Percentiles rank a stretch among this genome's conserved stretches.
These are phyloP conservation scores for Ceratobasidium sp. DNA, from an alignment of 1,284 basidiomycete species.

Conservation along the genomic window DNA sequence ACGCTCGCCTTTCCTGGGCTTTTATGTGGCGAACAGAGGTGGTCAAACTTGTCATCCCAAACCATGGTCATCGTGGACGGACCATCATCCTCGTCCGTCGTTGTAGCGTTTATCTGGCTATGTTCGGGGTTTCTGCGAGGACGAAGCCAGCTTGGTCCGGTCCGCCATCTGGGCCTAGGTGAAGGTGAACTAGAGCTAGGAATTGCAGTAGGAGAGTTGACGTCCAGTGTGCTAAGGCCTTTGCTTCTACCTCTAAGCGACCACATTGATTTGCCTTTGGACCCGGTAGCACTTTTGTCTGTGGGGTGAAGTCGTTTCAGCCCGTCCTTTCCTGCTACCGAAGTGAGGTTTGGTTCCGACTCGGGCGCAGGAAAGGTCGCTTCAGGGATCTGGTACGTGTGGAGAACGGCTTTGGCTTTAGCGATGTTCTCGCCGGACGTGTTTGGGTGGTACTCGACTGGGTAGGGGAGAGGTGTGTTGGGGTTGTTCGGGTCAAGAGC, in stretches of 20 bases:
- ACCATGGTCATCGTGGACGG: constrained; percentile 22
- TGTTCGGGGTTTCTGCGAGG: constrained; percentile 3
- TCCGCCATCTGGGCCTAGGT: not conserved
- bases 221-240: constrained; percentile 24
- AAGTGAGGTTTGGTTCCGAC: not conserved
- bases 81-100: constrained; percentile 17
- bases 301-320: not conserved
- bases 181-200: not conserved
- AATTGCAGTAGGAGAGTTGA: constrained; percentile 26
- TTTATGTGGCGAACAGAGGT: not conserved
- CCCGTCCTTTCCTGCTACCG: not conserved
- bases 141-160: constrained; percentile 37
- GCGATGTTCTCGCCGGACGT: constrained; percentile 9
- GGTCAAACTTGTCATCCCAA: constrained; percentile 30
- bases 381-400: constrained; percentile 42
- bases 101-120: not conserved
- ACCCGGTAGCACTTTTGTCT: not conserved
- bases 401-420: constrained; percentile 39
- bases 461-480: constrained; percentile 17
- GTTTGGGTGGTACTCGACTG: constrained; percentile 30
- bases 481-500: not conserved
- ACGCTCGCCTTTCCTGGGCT: not conserved
- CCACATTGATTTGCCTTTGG: constrained; percentile 36
- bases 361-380: constrained; percentile 30
- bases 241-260: constrained; percentile 17